Evolutionary conservation across 1,284 basidiomycete genomes (phyloP), one percentile per base, ranked within the genome.

Genomic region (Xerocomus amazonicus): DNA sequence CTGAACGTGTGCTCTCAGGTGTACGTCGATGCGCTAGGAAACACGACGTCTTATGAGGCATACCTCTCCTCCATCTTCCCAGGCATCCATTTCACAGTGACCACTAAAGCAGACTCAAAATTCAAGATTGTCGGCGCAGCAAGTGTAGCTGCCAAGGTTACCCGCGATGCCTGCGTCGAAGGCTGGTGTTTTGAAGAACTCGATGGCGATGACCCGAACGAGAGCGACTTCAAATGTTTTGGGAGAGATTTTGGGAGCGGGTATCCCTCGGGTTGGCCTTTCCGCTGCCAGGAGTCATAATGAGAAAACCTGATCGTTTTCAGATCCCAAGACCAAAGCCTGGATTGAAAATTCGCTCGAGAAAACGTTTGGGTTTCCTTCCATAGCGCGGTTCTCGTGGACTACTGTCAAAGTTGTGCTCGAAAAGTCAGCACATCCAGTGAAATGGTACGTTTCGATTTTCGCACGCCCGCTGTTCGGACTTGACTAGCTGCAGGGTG

Each of bases 101-200:
- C 87, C 16, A 84, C 84, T 27, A 98, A 99, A 71, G 96, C 96
- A 13, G 96, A 99, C 67, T 88, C 88, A 16, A 85, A 93, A 57
- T 99, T 86, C 78, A 97, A 95, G 60, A 94, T 99, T 55, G 97
- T 99, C 49, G 90, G 93, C 17, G 96, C 96, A 6, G 97, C 96
- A 2, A 94, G 90, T 66, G 92, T 99, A 29, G 91, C 94, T 5
- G 96, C 96, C 5, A 99, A 99, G 70, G 94, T 95, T 23, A 99
- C 96, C 0, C 77, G 96, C 55, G 96, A 99, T 63, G 80, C 87
- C 5, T 94, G 92, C 70, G 76, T 99, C 17, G 87, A 96, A 47
- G 77, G 78, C 9, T 99, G 96, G 96, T 59, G 74, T 26, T 90
- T 82, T 56, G 84, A 88, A 62, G 88, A 90, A 65, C 66, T 68